Evolutionary conservation across 345 rosid genomes (phyloP), one percentile per base, ranked within the genome.

Genomic region (Heritiera littoralis): DNA sequence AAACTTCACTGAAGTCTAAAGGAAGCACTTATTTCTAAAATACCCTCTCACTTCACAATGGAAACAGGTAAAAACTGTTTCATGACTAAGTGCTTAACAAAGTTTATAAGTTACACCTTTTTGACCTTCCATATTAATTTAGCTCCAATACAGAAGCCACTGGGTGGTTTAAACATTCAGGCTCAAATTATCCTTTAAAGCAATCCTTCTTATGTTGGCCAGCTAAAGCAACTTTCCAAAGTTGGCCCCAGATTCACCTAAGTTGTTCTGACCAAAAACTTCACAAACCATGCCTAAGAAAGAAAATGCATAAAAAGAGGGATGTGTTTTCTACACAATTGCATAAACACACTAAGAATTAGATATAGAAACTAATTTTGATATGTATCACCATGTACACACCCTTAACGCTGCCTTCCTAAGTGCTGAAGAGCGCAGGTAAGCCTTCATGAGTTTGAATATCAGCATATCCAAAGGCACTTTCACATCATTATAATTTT

Each of bases 341-440:
- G 20, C 28, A 66, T n/a, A 20, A 9, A 43, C 72, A 43, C 72
- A 7, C 35, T 49, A 46, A 5, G 38, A 68, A 45, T 11, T 9
- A 73, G 32, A 11, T 15, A 52, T 40, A 58, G 17, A 61, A 46
- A 75, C 66, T 9, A 64, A 72, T 55, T 20, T 28, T 18, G 64
- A 61, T 30, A 75, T 63, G 38, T 18, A 73, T 51, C 52, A 74
- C 38, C 17, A 67, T 32, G 23, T 58, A 83, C 92, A 43, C 77
- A 95, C 99, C 91, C 91, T 89, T 80, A 95, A 87, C 60, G 99
- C 99, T 88, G 99, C 90, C 88, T 92, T 95, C 70, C 99, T 93
- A 55, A 95, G 90, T 64, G 97, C 86, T 10, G 99, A 94, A 60
- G 99, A 92, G 76, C 97, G 97, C 88, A 92, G 80, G 79, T 95